Base-by-base conservation (phyloP, 2,329 filamentous ascomycete genomes). In the Sphaceloma murrayae region DNA sequence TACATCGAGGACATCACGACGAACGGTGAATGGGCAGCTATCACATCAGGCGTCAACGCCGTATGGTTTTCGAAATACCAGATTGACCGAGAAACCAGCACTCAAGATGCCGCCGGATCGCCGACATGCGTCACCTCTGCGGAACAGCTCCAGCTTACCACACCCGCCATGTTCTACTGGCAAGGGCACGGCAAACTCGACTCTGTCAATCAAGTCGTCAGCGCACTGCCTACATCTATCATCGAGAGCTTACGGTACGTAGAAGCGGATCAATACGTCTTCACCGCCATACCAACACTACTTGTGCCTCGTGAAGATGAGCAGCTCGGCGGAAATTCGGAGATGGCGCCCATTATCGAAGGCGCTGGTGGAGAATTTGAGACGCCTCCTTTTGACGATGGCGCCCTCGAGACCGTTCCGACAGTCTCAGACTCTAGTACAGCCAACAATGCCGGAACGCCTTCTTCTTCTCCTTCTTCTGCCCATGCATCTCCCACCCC, bases 281-380 rank as follows among this genome's bases (percentile, higher is more conserved):
- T 38, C 34, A 38, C 34, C 4, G 34, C 34, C 6, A 13, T 38
- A 10, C 34, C 34, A 8, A 38, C 34, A n/a, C 34, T 38, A 11
- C 6, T 11, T 19, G 34, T 38, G 19, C n/a, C 11, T 14, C 24
- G 14, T 5, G 7, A 2, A 11, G 21, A 38, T 16, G 14, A 38
- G 14, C 11, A 24, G 10, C 5, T 21, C 3, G 34, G 19, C 16
- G 10, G 3, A 4, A n/a, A 7, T 13, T 14, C 14, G 3, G 18
- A 14, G 19, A 24, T 22, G 4, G 14, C 34, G 13, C 34, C 34
- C 7, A 9, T 3, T 4, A 13, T 38, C 8, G 34, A 38, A 19
- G 21, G 3, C 5, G 34, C 9, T 8, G 18, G 8, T 6, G 21
- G n/a, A 18, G 34, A 38, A n/a, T 13, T 38, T 26, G 34, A 38